These are phyloP conservation scores for Monosporascus cannonballus DNA, from an alignment of 2,329 filamentous ascomycete species.

Conservation along the genomic window DNA sequence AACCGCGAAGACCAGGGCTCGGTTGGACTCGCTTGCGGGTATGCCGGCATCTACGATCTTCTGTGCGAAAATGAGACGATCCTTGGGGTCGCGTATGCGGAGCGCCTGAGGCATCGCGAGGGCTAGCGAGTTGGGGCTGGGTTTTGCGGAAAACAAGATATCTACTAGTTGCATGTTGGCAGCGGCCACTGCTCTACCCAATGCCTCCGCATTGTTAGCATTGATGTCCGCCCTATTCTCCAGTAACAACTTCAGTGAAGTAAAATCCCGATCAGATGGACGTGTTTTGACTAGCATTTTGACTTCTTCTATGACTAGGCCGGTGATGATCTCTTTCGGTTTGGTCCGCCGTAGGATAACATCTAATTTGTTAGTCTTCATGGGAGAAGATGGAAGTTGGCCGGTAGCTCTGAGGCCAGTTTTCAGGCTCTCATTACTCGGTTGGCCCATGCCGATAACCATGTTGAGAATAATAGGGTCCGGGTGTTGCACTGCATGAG, in stretches of 20 bases:
- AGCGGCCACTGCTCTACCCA: conserved; percentile 44
- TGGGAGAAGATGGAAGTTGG: conserved; percentile 35
- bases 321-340: conserved; percentile 37
- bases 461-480: conserved; percentile 44
- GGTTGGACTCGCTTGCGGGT: conserved; percentile 40
- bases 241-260: conserved; percentile 41
- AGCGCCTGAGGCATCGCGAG: conserved; percentile 47
- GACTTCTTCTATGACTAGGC: conserved; percentile 46
- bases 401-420: conserved; percentile 37
- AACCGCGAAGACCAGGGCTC: conserved; percentile 46
- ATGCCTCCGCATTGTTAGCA: conserved; percentile 41
- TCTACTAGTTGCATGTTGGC: conserved; percentile 41
- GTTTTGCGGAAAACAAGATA: conserved; percentile 37
- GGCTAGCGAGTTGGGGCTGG: conserved; percentile 38
- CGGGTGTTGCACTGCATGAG: conserved; percentile 31
- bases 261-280: conserved; percentile 31
- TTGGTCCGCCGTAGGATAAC: conserved; percentile 37
- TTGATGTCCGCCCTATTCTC: conserved; percentile 50
- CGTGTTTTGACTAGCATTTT: conserved; percentile 35
- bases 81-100: conserved; percentile 43
- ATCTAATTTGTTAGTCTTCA: conserved; percentile 44
- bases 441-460: conserved; percentile 39
- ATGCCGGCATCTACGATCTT: conserved; percentile 45
- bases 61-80: conserved; percentile 44
- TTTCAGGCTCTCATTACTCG: conserved; percentile 36